Conservation (phyloP, 1,284 basidiomycete genomes). For the Papiliotrema nemorosa region DNA sequence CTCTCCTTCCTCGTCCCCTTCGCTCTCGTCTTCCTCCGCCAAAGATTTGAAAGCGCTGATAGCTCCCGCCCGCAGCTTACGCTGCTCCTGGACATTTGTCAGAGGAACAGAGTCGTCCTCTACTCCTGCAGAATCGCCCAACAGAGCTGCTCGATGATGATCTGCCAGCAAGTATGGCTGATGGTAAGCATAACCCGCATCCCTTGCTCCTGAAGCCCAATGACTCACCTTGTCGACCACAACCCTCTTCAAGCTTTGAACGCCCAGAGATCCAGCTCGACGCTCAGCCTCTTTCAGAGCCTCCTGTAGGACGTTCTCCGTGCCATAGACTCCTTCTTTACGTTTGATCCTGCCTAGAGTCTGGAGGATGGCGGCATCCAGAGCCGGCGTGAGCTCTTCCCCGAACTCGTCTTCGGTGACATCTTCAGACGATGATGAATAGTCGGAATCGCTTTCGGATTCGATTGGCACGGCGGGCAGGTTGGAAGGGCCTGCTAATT, state of each 20-base stretch:
- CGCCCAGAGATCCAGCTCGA: constrained; percentile 32
- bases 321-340: constrained; percentile 70
- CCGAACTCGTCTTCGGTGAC: constrained; percentile 93
- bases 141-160: constrained; percentile 50
- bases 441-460: constrained; percentile 26
- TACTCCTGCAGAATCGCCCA: constrained; percentile 29
- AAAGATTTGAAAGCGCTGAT: constrained; percentile 62
- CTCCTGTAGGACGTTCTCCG: constrained; percentile 73
- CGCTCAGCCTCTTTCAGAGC: constrained; percentile 44
- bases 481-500: neutral
- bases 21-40: constrained; percentile 50
- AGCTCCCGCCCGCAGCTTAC: constrained; percentile 71
- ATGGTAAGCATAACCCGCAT: neutral
- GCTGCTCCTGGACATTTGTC: constrained; percentile 78
- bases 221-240: constrained; percentile 27
- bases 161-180: constrained; percentile 52
- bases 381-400: constrained; percentile 86
- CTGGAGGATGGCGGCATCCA: constrained; percentile 91
- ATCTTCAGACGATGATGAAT: constrained; percentile 50
- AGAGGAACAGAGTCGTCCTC: constrained; percentile 45
- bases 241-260: constrained; percentile 10
- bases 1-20: constrained; percentile 57
- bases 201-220: neutral
- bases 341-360: constrained; percentile 82
- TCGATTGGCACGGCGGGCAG: neutral